Conservation (phyloP, 73 alveolate species). For the Strombidium stylifer region DNA sequence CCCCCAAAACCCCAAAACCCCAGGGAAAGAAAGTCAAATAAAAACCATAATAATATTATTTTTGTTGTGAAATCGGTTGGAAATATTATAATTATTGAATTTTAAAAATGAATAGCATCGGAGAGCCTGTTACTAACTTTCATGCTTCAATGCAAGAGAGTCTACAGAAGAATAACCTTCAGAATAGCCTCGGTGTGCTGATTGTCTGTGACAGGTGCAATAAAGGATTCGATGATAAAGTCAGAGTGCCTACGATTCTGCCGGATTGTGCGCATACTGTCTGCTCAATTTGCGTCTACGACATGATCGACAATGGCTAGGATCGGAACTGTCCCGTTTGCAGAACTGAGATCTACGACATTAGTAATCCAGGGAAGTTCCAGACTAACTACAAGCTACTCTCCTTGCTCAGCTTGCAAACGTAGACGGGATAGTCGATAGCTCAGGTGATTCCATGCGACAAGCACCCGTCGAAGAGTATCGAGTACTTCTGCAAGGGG, state of each 20-base stretch:
- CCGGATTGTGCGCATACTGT: conserved; percentile 51
- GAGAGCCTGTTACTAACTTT: too few relatives aligned
- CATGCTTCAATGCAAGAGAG: too few relatives aligned
- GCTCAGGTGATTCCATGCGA: conserved; percentile 38
- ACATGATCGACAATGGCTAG: conserved; percentile 1
- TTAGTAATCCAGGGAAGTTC: conserved; percentile 24
- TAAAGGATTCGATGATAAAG: conserved; percentile 29
- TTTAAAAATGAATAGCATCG: too few relatives aligned
- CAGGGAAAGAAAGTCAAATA: too few relatives aligned
- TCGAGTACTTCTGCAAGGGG: conserved; percentile 71
- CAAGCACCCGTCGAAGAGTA: conserved; percentile 54
- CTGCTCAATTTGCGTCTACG: conserved; percentile 24
- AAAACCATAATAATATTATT: too few relatives aligned
- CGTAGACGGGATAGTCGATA: conserved; percentile 18
- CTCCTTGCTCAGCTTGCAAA: conserved; percentile 4
- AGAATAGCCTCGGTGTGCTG: conserved; percentile 7
- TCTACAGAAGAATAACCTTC: too few relatives aligned
- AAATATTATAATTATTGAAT: too few relatives aligned
- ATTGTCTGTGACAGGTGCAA: conserved; percentile 34
- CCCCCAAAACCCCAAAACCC: too few relatives aligned
- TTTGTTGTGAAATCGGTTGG: too few relatives aligned
- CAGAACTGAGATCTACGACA: too few relatives aligned
- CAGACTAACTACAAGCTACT: conserved; percentile 24
- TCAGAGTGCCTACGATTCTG: conserved; percentile 30
- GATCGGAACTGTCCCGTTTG: too few relatives aligned